Evolutionary conservation across 1,139 yeast species (phyloP).

Genomic region (Casaregolazyma suthepensis): DNA sequence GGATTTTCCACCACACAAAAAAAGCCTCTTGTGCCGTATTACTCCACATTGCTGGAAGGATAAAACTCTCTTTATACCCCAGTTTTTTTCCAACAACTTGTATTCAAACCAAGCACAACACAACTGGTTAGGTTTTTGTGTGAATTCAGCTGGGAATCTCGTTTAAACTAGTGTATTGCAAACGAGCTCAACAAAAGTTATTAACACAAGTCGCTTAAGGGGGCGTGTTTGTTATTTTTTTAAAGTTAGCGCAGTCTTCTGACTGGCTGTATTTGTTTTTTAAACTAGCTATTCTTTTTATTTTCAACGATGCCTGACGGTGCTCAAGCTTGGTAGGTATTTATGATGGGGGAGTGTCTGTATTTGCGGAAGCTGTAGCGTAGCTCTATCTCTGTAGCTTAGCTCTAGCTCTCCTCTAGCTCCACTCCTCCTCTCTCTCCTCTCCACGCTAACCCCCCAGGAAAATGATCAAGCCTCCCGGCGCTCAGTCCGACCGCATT

Average conservation of each 20-base stretch:
- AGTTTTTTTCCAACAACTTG: background rate
- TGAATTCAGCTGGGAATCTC: background rate
- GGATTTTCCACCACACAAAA: constrained; percentile 4
- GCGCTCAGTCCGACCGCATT: constrained; percentile 49
- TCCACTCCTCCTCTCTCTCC: background rate
- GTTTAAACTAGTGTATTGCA: background rate
- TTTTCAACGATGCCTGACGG: constrained; percentile 29
- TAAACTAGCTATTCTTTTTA: background rate
- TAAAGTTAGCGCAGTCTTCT: background rate
- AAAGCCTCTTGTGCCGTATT: background rate
- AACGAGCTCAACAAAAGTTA: background rate
- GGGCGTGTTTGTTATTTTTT: background rate
- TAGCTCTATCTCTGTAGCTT: no score
- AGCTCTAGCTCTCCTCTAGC: no score
- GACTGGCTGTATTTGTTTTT: background rate
- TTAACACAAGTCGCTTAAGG: background rate
- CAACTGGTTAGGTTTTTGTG: background rate
- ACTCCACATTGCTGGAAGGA: background rate
- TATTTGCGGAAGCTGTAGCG: no score
- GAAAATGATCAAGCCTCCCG: constrained; percentile 62
- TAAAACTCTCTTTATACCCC: background rate
- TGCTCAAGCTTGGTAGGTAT: constrained; percentile 31
- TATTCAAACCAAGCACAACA: background rate
- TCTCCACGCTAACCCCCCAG: constrained; percentile 14
- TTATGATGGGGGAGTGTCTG: no score